Evolutionary conservation across 768 basidiomycete genomes (phyloP).

Genomic region (Russula foetens): DNA sequence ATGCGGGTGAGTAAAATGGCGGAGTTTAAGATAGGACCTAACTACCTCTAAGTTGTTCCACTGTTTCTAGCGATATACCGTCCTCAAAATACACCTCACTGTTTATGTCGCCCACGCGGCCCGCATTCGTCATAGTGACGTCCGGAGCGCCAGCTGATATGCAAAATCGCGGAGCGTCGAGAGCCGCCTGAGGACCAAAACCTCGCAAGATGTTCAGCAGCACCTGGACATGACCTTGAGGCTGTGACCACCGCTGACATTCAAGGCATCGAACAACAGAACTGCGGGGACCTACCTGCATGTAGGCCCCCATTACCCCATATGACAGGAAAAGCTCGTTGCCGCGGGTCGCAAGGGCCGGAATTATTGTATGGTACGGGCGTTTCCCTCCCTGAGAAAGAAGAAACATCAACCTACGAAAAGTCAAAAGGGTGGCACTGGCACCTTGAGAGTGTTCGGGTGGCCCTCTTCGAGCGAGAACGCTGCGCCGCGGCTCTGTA

Average conservation of each 20-base stretch:
- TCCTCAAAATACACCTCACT: conserved; percentile 72
- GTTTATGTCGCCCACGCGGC: conserved; percentile 72
- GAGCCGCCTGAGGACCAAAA: conserved; percentile 77
- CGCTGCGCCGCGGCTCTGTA: conserved; percentile 88
- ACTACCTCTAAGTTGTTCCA: conserved; percentile 59
- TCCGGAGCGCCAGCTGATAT: neutral
- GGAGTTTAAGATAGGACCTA: neutral
- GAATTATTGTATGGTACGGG: conserved; percentile 91
- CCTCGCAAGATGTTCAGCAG: conserved; percentile 85
- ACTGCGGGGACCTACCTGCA: conserved; percentile 47
- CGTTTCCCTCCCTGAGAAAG: conserved; percentile 64
- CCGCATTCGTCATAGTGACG: neutral
- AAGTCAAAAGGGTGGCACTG: neutral
- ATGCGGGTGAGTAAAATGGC: neutral
- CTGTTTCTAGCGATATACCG: conserved; percentile 59
- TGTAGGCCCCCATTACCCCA: conserved; percentile 89
- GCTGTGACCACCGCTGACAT: conserved; percentile 35
- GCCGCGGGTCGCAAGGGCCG: conserved; percentile 70
- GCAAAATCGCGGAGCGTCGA: conserved; percentile 28
- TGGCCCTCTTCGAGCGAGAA: conserved; percentile 77
- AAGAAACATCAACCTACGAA: neutral
- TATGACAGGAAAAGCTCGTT: conserved; percentile 83
- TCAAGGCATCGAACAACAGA: neutral
- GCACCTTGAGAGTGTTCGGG: conserved; percentile 74
- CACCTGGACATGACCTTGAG: conserved; percentile 95